These are phyloP conservation scores for Lecanosticta acicola DNA, from an alignment of 2,329 filamentous ascomycete genomes.

Conservation along the genomic window DNA sequence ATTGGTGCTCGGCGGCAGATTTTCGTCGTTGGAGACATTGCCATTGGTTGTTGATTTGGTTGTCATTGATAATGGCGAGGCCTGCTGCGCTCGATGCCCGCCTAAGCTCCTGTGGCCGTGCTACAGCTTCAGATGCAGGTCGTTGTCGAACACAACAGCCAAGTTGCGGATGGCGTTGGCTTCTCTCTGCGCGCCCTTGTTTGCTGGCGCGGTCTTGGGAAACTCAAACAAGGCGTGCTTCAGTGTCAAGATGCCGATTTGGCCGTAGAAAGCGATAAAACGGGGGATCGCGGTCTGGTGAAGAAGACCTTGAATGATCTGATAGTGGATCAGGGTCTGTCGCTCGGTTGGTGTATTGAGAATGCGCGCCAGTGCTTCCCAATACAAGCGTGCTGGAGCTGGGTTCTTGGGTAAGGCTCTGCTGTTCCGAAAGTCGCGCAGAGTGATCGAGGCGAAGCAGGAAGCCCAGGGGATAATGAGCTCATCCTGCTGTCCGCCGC, in stretches of 20 bases:
- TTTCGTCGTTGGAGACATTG: not conserved
- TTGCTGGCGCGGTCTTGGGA: not conserved
- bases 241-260: constrained; percentile 65
- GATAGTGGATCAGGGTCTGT: constrained; percentile 44
- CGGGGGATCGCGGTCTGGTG: constrained; percentile 60
- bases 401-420: constrained; percentile 56
- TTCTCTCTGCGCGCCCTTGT: not conserved
- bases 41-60: too few relatives aligned
- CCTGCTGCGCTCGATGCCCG: not conserved
- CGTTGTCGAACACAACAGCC: not conserved
- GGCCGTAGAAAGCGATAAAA: constrained; percentile 77
- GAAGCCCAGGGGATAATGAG: constrained; percentile 35
- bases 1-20: not conserved
- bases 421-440: constrained; percentile 74
- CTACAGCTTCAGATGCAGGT: constrained; percentile 7
- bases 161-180: not conserved
- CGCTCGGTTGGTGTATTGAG: constrained; percentile 62
- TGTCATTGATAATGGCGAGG: not conserved
- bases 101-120: not conserved
- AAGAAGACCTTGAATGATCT: constrained; percentile 49
- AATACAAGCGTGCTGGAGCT: constrained; percentile 75
- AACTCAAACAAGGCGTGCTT: constrained; percentile 32
- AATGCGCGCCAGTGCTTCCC: constrained; percentile 70
- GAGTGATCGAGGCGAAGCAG: constrained; percentile 74
- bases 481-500: constrained; percentile 39